Evolutionary conservation across 2,329 filamentous ascomycete genomes (phyloP), one percentile per base, ranked within the genome.

Genomic region (Microsporum audouinii): DNA sequence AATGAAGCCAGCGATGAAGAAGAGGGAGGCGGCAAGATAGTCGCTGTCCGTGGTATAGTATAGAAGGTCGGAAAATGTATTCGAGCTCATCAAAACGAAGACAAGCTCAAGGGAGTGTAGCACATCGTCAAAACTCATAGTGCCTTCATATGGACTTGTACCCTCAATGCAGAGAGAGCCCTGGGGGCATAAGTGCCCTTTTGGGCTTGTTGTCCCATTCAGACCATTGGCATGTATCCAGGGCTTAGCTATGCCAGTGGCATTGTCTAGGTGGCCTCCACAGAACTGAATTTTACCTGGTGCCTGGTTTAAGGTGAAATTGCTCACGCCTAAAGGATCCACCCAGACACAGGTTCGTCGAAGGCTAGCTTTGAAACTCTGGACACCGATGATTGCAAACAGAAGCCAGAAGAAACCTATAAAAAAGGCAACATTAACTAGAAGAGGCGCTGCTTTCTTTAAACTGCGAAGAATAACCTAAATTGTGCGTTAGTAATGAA

Each of bases 1-100:
- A 69, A 99, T 85, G 71, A 96, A 92, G 0, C 80, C 84, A 61
- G 78, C 77, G 45, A 83, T 83, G 65, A 85, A 87, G 72, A 84
- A 99, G 2, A 97, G 77, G 1, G 91, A 89, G 2, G 91, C 85
- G 14, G 89, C 83, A 5, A 95, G 82, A 68, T 95, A 97, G 72
- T 99, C 94, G 31, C 89, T 95, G 69, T 95, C 85, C 59, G 88
- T 91, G 3, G 92, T 91, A 68, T 90, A 88, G 73, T 99, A 99
- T 79, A 99, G 90, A 59, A 97, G 77, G 73, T 97, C 90, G 1
- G 90, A 88, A 74, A 95, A 99, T 0, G 94, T 99, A 72, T 99
- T 99, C 57, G 91, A 92, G 68, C 90, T 96, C 89, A 99, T 99
- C 70, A 99, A 87, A 58, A 99, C 90, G 70, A 99, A 99, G 1